Percentiles rank a stretch among this genome's conserved stretches.
These are phyloP conservation scores for Centaurea solstitialis DNA, from an alignment of 129 eudicot species.

Conservation along the genomic window DNA sequence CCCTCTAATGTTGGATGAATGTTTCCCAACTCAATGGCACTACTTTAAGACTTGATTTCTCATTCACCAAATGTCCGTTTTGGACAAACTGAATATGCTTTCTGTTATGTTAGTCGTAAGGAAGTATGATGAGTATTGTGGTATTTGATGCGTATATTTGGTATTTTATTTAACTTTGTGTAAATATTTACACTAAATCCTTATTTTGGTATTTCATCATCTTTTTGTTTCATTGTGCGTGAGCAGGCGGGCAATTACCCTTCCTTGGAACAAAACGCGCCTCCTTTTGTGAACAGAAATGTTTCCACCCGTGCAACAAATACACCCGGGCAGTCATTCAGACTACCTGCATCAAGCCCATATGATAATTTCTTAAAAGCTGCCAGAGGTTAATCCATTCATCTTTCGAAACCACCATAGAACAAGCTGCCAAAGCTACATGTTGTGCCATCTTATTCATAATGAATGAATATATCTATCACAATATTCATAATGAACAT, in stretches of 20 bases:
- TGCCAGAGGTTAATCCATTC: conserved; percentile 60
- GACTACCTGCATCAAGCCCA: conserved; percentile 83
- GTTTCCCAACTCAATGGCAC: too few species aligned
- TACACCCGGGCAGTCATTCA: conserved; percentile 57
- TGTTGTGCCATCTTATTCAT: background rate
- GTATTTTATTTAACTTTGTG: background rate
- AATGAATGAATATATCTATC: background rate
- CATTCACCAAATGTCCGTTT: too few species aligned
- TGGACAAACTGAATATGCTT: too few species aligned
- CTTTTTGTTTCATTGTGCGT: background rate
- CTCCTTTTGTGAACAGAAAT: conserved; percentile 16
- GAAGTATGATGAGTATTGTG: too few species aligned
- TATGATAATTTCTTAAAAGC: conserved; percentile 90
- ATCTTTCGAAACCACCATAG: conserved; percentile 15
- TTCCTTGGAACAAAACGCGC: conserved; percentile 37
- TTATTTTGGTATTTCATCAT: background rate
- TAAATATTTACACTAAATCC: background rate
- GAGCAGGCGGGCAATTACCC: conserved; percentile 43
- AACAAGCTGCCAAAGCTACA: background rate
- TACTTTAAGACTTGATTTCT: too few species aligned
- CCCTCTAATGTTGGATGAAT: too few species aligned
- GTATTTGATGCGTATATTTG: too few species aligned
- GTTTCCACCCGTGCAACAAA: conserved; percentile 43
- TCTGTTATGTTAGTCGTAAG: too few species aligned
- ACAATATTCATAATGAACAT: background rate